Evolutionary conservation across 78 protist genomes (phyloP), one percentile per base, ranked within the genome.

Genomic region (Dictyostelium citrinum): DNA sequence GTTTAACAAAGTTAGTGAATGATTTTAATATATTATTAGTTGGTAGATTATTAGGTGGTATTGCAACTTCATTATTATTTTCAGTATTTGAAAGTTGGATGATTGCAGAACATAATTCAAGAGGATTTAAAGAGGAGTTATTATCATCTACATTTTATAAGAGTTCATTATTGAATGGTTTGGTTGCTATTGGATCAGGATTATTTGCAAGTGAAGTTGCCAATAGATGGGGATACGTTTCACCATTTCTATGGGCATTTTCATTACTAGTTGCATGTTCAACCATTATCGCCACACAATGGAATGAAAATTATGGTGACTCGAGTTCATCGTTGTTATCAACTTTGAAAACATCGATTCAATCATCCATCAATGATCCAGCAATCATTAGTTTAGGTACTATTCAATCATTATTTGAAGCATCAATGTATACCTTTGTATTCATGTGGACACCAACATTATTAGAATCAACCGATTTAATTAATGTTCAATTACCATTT

Each of bases 21-120:
- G 6, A 67, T 82, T 97, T 88, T 84, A 9, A 1, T 22, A 55
- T 96, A 24, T 85, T 99, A 16, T 60, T 98, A 96, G 7, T 97
- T 24, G 99, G 99, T 14, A 96, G 99, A 33, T 37, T 99, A 10
- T 37, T 96, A 12, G 95, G 96, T 20, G 99, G 99, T 72, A 64
- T 98, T 17, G 96, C 99, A n/a, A 98, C 99, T 20, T 97, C 99
- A 14, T 81, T 99, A 10, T 95, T 99, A 80, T 97, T 96, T 90
- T 93, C 98, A 33, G 90, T 95, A 17, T 98, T 98, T 71, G 99
- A 99, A 74, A 20, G 98, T 29, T 99, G 99, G 99, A 84, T 98
- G 98, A 97, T 98, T 33, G 51, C 91, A 74, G 99, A 97, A 82
- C 99, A 98, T 82, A 35, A 61, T 79, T 14, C 70, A n/a, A 58